Percentiles rank a stretch among this genome's conserved stretches.
Conservation (phyloP, 805 yeast genomes). For the Pichia insulana region DNA sequence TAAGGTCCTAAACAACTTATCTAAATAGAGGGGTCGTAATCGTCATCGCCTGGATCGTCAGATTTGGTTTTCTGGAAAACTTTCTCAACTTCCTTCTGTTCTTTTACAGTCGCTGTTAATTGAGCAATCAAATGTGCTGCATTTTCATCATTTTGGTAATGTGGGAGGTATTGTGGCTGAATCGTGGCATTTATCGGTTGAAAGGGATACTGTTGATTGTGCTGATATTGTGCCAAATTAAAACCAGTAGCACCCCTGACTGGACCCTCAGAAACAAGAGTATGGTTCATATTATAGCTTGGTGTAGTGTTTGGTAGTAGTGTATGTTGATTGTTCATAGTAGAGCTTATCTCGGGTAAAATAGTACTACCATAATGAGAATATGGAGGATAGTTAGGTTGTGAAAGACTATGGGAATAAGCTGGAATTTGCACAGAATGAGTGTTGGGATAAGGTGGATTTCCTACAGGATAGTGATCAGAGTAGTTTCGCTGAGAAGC, state of each 20-base stretch:
- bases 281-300: slow-evolving; percentile 12
- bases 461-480: slow-evolving; percentile 4
- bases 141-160: background rate
- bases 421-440: no score
- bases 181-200: slow-evolving; percentile 2
- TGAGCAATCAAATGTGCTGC: slow-evolving; percentile 13
- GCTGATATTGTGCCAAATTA: no score
- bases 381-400: slow-evolving; percentile 4
- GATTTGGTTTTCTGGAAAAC: background rate
- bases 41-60: slow-evolving; percentile 8
- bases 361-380: background rate
- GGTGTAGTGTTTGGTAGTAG: slow-evolving; percentile 6
- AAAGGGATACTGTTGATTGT: slow-evolving; percentile 15
- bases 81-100: slow-evolving; percentile 1
- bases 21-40: slow-evolving; percentile 19
- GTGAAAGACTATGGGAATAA: background rate
- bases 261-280: no score
- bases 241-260: no score
- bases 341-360: no score
- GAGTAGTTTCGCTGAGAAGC: slow-evolving; percentile 1
- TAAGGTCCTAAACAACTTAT: no score
- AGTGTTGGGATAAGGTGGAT: background rate
- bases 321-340: no score
- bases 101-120: slow-evolving; percentile 6
- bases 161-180: background rate